These are phyloP conservation scores for Pseudognaphalium luteoalbum DNA, from an alignment of 129 eudicot genomes.

Conservation along the genomic window DNA sequence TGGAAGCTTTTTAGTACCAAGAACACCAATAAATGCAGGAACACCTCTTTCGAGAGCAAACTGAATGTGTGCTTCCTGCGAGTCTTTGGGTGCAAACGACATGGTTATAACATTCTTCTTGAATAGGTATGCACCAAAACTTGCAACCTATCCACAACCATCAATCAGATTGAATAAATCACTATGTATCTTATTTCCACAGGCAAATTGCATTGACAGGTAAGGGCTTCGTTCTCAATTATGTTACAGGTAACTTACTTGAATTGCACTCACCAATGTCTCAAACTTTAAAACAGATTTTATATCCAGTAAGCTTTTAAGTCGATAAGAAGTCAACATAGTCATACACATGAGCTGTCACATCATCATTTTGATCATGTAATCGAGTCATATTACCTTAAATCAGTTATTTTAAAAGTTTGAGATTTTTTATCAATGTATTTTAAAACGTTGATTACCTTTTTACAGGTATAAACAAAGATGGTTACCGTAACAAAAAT, in stretches of 20 bases:
- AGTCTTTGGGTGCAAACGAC: constrained; percentile 39
- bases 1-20: constrained; percentile 34
- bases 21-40: constrained; percentile 36
- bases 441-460: not conserved
- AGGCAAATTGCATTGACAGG: not conserved
- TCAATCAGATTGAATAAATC: not conserved
- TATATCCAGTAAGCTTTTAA: not conserved
- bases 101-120: constrained; percentile 40
- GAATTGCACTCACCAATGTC: not conserved
- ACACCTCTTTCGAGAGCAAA: constrained; percentile 52
- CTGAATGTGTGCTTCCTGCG: constrained; percentile 35
- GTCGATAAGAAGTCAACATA: not conserved
- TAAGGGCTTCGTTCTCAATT: not conserved
- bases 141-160: constrained; percentile 28
- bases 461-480: not conserved
- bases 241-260: not conserved
- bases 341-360: not conserved
- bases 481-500: not conserved
- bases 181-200: constrained; percentile 1
- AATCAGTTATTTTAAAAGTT: not conserved
- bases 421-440: not conserved
- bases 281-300: not conserved
- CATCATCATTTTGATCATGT: too few relatives aligned
- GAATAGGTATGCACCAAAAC: constrained; percentile 34
- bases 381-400: too few relatives aligned